phyloP scores from a whole-genome alignment of 2,329 filamentous ascomycete species.

The Ophiostoma montium region DNA sequence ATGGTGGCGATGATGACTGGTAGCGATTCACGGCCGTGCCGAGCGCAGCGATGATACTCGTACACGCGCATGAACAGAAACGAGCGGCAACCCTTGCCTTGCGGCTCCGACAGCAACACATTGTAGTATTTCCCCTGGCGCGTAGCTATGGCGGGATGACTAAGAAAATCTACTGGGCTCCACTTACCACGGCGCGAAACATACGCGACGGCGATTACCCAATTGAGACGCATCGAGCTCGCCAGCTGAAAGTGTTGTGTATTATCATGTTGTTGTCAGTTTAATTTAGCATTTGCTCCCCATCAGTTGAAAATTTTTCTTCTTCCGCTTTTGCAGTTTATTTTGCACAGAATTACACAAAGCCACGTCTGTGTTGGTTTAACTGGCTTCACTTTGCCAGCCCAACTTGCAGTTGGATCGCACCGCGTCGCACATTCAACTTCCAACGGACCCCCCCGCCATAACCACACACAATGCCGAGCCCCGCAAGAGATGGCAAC shows the following conservation, averaged over 20 bases:
- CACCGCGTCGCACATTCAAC: neutral
- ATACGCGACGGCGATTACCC: conserved; percentile 3
- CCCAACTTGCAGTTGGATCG: neutral
- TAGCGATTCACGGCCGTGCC: no score
- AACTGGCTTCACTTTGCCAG: neutral
- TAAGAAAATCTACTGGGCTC: neutral
- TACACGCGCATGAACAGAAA: no score
- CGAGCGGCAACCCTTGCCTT: no score
- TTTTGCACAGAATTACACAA: neutral
- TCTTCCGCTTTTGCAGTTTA: neutral
- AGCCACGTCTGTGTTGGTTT: neutral
- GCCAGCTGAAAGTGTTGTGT: neutral
- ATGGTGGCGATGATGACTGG: no score
- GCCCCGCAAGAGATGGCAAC: conserved; percentile 18
- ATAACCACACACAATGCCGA: conserved; percentile 17
- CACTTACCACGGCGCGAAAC: conserved; percentile 5
- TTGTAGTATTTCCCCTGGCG: no score
- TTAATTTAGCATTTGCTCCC: no score
- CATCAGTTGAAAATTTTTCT: neutral
- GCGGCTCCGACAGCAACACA: no score
- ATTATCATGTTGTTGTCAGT: no score
- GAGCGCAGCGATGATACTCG: no score
- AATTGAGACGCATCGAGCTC: neutral
- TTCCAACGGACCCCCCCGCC: neutral
- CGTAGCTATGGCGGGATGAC: neutral